Evolutionary conservation across 2,329 filamentous ascomycete genomes (phyloP).

Genomic region (Rhinocladiella mackenziei): DNA sequence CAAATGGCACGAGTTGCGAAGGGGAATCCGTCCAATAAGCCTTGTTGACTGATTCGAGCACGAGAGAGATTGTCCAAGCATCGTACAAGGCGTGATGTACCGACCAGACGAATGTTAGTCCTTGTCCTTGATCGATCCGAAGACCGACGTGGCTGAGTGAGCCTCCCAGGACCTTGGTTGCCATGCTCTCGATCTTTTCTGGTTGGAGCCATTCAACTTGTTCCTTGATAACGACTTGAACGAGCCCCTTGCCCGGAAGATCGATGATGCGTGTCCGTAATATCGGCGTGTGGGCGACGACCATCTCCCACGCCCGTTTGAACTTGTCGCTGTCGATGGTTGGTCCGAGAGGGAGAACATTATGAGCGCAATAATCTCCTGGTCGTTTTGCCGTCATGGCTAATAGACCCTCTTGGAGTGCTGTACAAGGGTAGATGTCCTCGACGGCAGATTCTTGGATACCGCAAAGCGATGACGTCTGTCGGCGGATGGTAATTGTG

Average conservation of each 20-base stretch:
- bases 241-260: constrained; percentile 27
- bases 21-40: not conserved
- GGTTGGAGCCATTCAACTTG: constrained; percentile 34
- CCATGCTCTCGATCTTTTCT: constrained; percentile 5
- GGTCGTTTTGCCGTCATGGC: constrained; percentile 38
- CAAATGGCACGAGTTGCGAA: not conserved
- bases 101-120: not conserved
- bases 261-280: constrained; percentile 41
- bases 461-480: constrained; percentile 25
- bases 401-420: constrained; percentile 44
- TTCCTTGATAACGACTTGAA: constrained; percentile 33
- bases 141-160: not conserved
- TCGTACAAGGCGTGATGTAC: not conserved
- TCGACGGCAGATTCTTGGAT: constrained; percentile 32
- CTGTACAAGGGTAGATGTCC: constrained; percentile 41
- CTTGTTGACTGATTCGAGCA: not conserved
- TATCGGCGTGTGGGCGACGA: constrained; percentile 36
- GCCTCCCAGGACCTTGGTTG: no score
- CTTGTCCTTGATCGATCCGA: not conserved
- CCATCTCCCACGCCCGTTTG: constrained; percentile 38
- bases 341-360: constrained; percentile 33
- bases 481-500: no score
- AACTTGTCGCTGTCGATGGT: constrained; percentile 36
- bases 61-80: not conserved
- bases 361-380: constrained; percentile 42